phyloP scores from a whole-genome alignment of 1,284 basidiomycete genomes.

The Chalciporus sp. region DNA sequence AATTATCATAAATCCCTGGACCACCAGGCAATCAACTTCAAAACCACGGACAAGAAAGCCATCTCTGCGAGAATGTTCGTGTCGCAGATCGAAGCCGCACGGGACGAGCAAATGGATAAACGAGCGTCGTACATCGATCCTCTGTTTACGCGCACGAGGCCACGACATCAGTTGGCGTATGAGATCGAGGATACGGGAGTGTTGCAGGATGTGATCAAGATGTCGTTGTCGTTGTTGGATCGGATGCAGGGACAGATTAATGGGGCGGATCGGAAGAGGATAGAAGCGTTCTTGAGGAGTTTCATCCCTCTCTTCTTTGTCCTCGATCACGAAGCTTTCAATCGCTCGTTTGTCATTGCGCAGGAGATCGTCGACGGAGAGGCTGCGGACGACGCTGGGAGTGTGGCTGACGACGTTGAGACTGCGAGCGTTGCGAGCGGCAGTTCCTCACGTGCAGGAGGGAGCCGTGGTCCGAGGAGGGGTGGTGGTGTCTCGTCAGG shows the following conservation, averaged over 20 bases:
- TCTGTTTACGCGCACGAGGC: conserved; percentile 69
- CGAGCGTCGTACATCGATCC: conserved; percentile 79
- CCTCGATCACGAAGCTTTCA: conserved; percentile 71
- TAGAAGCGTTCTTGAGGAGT: conserved; percentile 83
- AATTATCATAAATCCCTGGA: conserved; percentile 95
- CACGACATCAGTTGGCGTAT: conserved; percentile 82
- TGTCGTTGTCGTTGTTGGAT: conserved; percentile 91
- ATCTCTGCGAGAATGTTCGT: conserved; percentile 84
- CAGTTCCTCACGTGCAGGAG: conserved; percentile 38
- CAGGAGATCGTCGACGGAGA: conserved; percentile 49
- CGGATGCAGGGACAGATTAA: conserved; percentile 79
- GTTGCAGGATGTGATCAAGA: conserved; percentile 85
- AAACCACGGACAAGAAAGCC: conserved; percentile 90
- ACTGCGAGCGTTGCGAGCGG: conserved; percentile 41
- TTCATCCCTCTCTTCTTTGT: conserved; percentile 79
- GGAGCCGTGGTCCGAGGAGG: conserved; percentile 41
- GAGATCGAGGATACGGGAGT: conserved; percentile 77
- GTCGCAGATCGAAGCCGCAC: conserved; percentile 86
- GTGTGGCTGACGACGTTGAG: conserved; percentile 51
- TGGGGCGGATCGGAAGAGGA: conserved; percentile 73
- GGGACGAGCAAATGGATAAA: conserved; percentile 84
- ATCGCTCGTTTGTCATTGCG: conserved; percentile 62
- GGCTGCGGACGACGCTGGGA: conserved; percentile 51
- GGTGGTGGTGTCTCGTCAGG: conserved; percentile 44
- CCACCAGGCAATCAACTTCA: conserved; percentile 92